Evolutionary conservation across 1,284 basidiomycete species (phyloP), one percentile per base, ranked within the genome.

Genomic region (Wallemia ichthyophaga): DNA sequence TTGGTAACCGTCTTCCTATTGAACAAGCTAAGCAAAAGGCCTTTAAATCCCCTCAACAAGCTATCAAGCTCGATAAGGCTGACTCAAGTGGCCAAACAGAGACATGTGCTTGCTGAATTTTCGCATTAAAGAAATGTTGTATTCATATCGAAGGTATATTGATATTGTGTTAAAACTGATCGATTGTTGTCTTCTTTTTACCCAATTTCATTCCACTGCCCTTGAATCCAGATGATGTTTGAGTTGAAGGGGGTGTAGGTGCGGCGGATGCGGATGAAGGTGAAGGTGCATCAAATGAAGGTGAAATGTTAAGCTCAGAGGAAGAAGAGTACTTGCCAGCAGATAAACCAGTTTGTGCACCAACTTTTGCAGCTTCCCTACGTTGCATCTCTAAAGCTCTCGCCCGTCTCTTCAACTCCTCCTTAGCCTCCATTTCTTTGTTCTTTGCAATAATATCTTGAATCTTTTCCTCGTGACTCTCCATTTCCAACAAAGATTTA

Each of bases 401-500:
- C 1, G 94, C 92, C 48, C 92, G 82, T 58, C 94, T 81, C 71
- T 96, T 98, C 68, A 99, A 82, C 69, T 96, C 94, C 70, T 99
- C 94, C 71, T 98, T 98, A 2, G 94, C 94, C 68, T 99, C 94
- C 24, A 88, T 86, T 72, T 98, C 92, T 73, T 98, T 98, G 76
- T 98, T 98, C 80, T 88, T 76, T 23, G 89, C 85, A 65, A 98
- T 99, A 69, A 98, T 98, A 66, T 98, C 94, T 69, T 98, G 91
- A 63, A 99, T 96, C 75, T 95, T 96, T 73, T 99, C 94, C 70
- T 98, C 94, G 71, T 99, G 94, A 71, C 83, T 87, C 73, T 98
- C 94, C 82, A 95, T 96, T 75, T 96, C 94, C 64, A 98, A 73
- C 37, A 94, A 81, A 66, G 77, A 92, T 64, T 86, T 75, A 56